These are phyloP conservation scores for Hortaea werneckii DNA, from an alignment of 2,329 filamentous ascomycete species.

Conservation along the genomic window DNA sequence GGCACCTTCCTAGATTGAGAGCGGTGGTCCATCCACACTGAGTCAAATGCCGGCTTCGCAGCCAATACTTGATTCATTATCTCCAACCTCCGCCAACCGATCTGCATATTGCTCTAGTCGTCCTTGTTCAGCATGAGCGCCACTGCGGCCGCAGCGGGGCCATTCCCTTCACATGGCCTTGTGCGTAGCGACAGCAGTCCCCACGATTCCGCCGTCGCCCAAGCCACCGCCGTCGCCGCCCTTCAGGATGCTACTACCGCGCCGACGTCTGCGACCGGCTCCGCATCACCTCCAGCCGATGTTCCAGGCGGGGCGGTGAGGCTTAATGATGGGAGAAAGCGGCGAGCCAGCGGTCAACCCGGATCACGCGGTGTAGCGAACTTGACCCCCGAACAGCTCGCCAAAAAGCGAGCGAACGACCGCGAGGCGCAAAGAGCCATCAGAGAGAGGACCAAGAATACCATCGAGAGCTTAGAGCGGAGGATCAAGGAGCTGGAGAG, in stretches of 20 bases:
- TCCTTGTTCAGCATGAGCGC: too few relatives aligned
- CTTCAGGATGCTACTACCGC: not conserved
- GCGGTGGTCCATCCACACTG: too few relatives aligned
- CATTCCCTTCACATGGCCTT: not conserved
- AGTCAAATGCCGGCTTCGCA: too few relatives aligned
- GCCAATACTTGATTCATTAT: too few relatives aligned
- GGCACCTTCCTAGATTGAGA: too few relatives aligned
- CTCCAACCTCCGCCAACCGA: too few relatives aligned
- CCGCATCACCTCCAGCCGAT: not conserved
- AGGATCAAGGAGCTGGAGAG: slow-evolving; percentile 66
- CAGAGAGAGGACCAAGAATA: slow-evolving; percentile 67
- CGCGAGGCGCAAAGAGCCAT: slow-evolving; percentile 80
- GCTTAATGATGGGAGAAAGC: slow-evolving; percentile 18
- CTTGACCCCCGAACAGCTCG: slow-evolving; percentile 77
- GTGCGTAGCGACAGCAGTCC: not conserved
- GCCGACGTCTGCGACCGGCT: not conserved
- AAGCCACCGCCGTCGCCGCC: slow-evolving; percentile 3
- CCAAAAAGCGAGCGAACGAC: slow-evolving; percentile 84
- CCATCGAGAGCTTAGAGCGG: slow-evolving; percentile 65
- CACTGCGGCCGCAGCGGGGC: not conserved
- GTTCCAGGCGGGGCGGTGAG: not conserved
- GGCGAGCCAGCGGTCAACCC: slow-evolving; percentile 26
- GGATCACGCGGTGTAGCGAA: slow-evolving; percentile 65
- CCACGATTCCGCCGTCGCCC: not conserved
- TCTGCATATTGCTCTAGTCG: too few relatives aligned